Conservation (phyloP, 1,284 basidiomycete species). For the Neolentinus lepideus region DNA sequence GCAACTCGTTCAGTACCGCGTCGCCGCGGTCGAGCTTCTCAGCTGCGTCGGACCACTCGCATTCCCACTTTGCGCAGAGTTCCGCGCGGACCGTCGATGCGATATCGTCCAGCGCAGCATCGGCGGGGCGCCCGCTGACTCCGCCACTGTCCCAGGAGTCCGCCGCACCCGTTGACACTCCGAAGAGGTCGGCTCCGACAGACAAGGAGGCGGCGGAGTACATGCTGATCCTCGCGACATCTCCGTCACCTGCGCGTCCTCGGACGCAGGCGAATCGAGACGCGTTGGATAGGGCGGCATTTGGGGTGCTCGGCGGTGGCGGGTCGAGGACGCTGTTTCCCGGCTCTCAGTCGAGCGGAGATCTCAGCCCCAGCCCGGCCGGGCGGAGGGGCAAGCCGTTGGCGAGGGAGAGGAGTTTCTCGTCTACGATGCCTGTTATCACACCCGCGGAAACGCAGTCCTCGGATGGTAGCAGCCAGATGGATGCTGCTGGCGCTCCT, state of each 20-base stretch:
- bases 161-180: slow-evolving; percentile 7
- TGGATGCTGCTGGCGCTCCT: slow-evolving; percentile 10
- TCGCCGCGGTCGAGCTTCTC: slow-evolving; percentile 67
- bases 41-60: slow-evolving; percentile 42
- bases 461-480: slow-evolving; percentile 18
- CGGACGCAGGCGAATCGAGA: slow-evolving; percentile 38
- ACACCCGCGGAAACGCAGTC: neutral
- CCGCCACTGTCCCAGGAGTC: slow-evolving; percentile 16
- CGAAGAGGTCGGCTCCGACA: slow-evolving; percentile 28
- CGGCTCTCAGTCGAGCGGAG: neutral
- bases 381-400: neutral
- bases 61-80: slow-evolving; percentile 56
- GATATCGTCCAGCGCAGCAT: slow-evolving; percentile 24
- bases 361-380: neutral
- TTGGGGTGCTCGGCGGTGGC: slow-evolving; percentile 41
- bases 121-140: slow-evolving; percentile 20
- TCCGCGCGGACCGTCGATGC: slow-evolving; percentile 37
- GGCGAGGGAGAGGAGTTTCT: neutral
- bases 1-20: slow-evolving; percentile 45
- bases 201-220: slow-evolving; percentile 76
- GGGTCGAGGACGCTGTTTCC: slow-evolving; percentile 10
- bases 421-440: neutral
- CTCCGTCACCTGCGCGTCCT: slow-evolving; percentile 68
- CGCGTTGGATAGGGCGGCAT: slow-evolving; percentile 44
- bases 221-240: slow-evolving; percentile 74